These are phyloP conservation scores for Botryosphaeria dothidea DNA, from an alignment of 2,329 filamentous ascomycete genomes.

Conservation along the genomic window DNA sequence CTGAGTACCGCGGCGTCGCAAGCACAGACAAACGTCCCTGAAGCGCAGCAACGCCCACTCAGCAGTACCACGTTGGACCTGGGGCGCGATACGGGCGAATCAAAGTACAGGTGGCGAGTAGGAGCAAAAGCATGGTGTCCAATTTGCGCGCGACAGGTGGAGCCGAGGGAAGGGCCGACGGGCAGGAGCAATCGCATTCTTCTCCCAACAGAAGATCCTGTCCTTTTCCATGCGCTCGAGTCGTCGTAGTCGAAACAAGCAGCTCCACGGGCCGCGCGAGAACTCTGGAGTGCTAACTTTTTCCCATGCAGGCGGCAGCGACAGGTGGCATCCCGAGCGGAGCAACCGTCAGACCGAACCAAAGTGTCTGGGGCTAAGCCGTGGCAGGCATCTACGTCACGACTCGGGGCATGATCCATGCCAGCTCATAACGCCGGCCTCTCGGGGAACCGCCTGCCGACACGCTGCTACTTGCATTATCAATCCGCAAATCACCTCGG, in stretches of 20 bases:
- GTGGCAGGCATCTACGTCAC: conserved; percentile 2
- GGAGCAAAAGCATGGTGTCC: background rate
- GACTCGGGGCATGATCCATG: conserved; percentile 3
- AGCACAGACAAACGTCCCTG: background rate
- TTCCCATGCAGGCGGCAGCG: background rate
- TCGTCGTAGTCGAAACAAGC: background rate
- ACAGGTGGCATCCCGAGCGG: background rate
- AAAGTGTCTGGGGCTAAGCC: background rate
- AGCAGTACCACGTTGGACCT: background rate
- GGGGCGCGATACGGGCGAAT: background rate
- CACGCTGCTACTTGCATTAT: conserved; percentile 1
- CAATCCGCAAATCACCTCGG: conserved; percentile 4
- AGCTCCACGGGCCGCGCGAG: background rate
- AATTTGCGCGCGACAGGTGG: background rate
- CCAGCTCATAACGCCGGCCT: conserved; percentile 4
- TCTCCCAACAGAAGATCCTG: background rate
- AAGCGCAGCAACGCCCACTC: background rate
- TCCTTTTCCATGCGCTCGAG: background rate
- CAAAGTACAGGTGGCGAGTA: background rate
- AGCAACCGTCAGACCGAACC: background rate
- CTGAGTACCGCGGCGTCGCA: background rate
- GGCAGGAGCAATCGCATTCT: background rate
- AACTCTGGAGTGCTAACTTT: background rate
- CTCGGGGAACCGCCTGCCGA: conserved; percentile 8
- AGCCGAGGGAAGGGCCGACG: background rate